These are phyloP conservation scores for Borovskyia barvae DNA, from an alignment of 208 protist species.

Conservation along the genomic window DNA sequence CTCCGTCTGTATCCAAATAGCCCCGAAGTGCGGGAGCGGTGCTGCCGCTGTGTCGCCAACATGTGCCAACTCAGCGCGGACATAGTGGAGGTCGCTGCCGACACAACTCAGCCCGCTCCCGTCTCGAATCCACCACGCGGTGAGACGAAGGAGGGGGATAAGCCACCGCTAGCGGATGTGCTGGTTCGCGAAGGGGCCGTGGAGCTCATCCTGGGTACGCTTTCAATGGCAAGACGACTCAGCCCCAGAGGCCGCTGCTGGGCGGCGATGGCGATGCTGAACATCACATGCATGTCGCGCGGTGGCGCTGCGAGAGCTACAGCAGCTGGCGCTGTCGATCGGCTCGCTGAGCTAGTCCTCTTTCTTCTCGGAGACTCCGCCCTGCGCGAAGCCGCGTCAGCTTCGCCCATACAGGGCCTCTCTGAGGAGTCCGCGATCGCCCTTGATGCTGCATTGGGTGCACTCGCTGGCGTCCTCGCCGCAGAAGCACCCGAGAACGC, in stretches of 20 bases:
- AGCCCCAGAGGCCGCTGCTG: conserved; percentile 51
- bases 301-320: conserved; percentile 35
- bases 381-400: not conserved
- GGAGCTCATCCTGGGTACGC: conserved; percentile 60
- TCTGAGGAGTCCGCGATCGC: conserved; percentile 27
- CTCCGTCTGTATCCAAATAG: conserved; percentile 55
- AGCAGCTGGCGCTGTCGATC: conserved; percentile 35
- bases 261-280: conserved; percentile 58
- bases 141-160: conserved; percentile 18
- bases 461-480: conserved; percentile 46
- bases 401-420: conserved; percentile 6
- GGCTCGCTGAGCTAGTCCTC: conserved; percentile 46
- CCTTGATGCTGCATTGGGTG: conserved; percentile 58
- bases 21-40: conserved; percentile 52
- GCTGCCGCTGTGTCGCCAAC: conserved; percentile 84
- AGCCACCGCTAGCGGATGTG: conserved; percentile 29
- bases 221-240: conserved; percentile 40
- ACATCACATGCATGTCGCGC: conserved; percentile 66
- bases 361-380: conserved; percentile 24
- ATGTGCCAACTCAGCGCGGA: conserved; percentile 53
- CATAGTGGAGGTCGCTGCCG: not conserved
- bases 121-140: conserved; percentile 4
- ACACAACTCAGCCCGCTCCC: not conserved
- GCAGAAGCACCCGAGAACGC: conserved; percentile 60
- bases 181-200: conserved; percentile 66